Conservation (phyloP, 176 grass and related monocot genomes). For the Ensete ventricosum region DNA sequence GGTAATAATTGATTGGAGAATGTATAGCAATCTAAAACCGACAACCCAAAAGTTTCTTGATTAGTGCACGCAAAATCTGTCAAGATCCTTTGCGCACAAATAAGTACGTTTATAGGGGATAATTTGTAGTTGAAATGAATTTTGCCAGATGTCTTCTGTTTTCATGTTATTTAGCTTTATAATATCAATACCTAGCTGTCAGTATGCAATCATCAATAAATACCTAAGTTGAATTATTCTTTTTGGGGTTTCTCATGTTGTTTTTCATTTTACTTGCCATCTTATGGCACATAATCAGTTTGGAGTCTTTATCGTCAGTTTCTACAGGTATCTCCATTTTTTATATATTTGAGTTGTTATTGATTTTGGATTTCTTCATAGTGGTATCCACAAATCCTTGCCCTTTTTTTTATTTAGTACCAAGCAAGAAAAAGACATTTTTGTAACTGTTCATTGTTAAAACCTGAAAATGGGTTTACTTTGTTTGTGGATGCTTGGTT, state of each 20-base stretch:
- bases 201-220: background rate
- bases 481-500: conserved; percentile 31
- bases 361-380: background rate
- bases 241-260: background rate
- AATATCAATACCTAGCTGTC: background rate
- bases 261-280: background rate
- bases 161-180: background rate
- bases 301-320: too few relatives aligned
- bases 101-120: background rate
- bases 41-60: background rate
- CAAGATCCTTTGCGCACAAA: background rate
- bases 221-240: background rate
- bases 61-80: background rate
- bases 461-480: background rate
- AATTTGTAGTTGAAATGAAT: background rate
- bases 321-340: too few relatives aligned
- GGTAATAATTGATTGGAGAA: background rate
- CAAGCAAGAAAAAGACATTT: background rate
- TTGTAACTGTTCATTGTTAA: conserved; percentile 22
- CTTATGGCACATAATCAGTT: too few relatives aligned
- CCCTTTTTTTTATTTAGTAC: background rate
- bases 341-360: background rate
- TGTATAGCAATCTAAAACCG: too few relatives aligned
- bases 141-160: background rate
- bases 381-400: background rate